These are phyloP conservation scores for Yamadazyma takamatsuzukensis DNA, from an alignment of 805 yeast species.

Conservation along the genomic window DNA sequence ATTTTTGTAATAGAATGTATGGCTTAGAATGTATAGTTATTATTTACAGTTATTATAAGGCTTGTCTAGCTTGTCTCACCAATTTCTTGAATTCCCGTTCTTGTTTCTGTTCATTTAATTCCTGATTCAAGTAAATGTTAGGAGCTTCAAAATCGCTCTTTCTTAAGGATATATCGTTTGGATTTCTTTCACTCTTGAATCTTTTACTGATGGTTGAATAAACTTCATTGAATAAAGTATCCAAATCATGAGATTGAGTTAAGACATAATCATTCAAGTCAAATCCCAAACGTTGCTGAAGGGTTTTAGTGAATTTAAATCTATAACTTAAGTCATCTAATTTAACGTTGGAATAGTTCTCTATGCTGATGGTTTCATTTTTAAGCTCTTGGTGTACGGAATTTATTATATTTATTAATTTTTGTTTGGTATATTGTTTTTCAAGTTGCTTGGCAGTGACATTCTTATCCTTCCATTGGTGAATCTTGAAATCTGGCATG, in stretches of 20 bases:
- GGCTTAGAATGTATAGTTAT: background rate
- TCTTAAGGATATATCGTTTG: constrained; percentile 69
- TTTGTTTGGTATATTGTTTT: constrained; percentile 20
- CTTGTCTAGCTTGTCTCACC: constrained; percentile 39
- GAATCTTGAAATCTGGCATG: constrained; percentile 32
- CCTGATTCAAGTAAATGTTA: constrained; percentile 54
- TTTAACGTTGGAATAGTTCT: constrained; percentile 13
- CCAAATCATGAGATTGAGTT: constrained; percentile 37
- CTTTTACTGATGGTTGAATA: constrained; percentile 35
- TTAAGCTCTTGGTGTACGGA: constrained; percentile 21
- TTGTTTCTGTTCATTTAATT: constrained; percentile 44
- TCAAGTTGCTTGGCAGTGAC: constrained; percentile 25
- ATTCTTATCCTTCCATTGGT: constrained; percentile 31
- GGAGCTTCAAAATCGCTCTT: constrained; percentile 52
- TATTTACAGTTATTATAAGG: constrained; percentile 7
- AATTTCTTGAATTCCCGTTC: constrained; percentile 45
- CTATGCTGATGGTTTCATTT: constrained; percentile 11
- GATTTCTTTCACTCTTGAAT: constrained; percentile 59
- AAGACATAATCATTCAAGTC: constrained; percentile 52
- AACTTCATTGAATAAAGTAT: constrained; percentile 36
- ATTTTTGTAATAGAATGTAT: too few species aligned
- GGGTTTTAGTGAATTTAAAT: constrained; percentile 45
- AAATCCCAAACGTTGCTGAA: constrained; percentile 48
- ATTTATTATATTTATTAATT: constrained; percentile 21
- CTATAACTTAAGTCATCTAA: constrained; percentile 45